phyloP scores from a whole-genome alignment of 805 yeast genomes.

The Ascoidea rubescens region DNA sequence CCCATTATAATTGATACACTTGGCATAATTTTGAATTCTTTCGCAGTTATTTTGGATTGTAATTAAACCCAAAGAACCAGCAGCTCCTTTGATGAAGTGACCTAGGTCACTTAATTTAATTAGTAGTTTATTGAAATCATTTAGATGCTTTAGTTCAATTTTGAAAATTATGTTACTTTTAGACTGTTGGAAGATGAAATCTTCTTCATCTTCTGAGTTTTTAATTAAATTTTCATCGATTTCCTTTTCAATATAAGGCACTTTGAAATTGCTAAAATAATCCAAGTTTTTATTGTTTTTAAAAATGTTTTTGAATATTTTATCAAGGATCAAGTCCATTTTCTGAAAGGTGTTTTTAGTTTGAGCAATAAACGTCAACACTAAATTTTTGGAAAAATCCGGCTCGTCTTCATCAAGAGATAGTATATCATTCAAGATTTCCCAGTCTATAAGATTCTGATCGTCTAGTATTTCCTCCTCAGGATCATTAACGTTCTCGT shows the following conservation, averaged over 20 bases:
- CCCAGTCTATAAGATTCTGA: constrained; percentile 63
- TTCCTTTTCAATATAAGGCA: neutral
- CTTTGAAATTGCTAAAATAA: neutral
- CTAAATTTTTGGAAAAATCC: constrained; percentile 68
- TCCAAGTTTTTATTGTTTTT: neutral
- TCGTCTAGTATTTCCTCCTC: neutral
- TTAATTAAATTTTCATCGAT: neutral
- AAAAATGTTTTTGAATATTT: constrained; percentile 3
- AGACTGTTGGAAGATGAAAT: neutral
- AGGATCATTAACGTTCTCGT: neutral
- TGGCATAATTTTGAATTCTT: constrained; percentile 80
- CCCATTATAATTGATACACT: constrained; percentile 6
- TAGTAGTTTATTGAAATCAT: constrained; percentile 20
- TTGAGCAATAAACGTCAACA: constrained; percentile 80
- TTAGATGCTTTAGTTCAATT: constrained; percentile 21
- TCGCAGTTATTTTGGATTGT: constrained; percentile 83
- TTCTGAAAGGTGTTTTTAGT: constrained; percentile 67
- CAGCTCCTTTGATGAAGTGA: constrained; percentile 89
- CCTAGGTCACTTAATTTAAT: constrained; percentile 62
- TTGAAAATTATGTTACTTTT: constrained; percentile 9
- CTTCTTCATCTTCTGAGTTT: neutral
- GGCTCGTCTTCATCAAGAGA: constrained; percentile 97
- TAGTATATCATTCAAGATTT: constrained; percentile 72
- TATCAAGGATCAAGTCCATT: constrained; percentile 42
- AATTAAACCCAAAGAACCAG: constrained; percentile 82